Base-by-base conservation (phyloP, 78 protist species). In the slime mould (Dictyostelium discoideum) region DNA sequence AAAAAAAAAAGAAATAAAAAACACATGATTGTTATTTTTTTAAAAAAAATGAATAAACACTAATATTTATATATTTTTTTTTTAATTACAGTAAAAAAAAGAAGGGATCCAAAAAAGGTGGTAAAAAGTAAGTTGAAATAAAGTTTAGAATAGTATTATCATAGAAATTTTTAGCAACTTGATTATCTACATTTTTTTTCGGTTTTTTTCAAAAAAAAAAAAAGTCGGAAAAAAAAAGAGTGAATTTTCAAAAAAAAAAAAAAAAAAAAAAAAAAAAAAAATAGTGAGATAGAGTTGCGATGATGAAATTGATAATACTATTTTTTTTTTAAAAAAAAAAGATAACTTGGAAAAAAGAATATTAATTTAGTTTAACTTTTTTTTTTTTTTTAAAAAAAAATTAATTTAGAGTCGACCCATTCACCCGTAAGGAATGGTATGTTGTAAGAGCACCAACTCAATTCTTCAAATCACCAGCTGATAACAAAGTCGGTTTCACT, bases 391-490 rank as follows among this genome's bases (percentile, higher is more conserved):
- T n/a, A n/a, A n/a, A n/a, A n/a, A 10, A 42, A 5, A 5, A 42
- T 2, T 42, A 42, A 42, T 42, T 20, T 57, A 86, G 92, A 84
- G 40, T 96, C 92, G 99, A 99, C 90, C 99, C 99, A 81, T 99
- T 98, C 98, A 29, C 98, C 69, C 96, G 93, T 85, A 99, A 99
- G 98, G 99, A 99, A 65, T 99, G 99, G 99, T 99, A 98, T 94
- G 98, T 97, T 72, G 84, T 99, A 82, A 97, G 96, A 97, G 99
- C 99, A 0, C 99, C 99, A 63, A 40, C 94, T 72, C 87, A 79
- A 72, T 99, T 99, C 99, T 90, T 90, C 84, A n/a, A n/a, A 26
- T 6, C 76, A 14, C 11, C 44, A 10, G 40, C 84, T 65, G 76
- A 37, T 24, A 97, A 99, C 92, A 57, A 81, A n/a, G 88, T 97